Conservation (phyloP, 2,329 filamentous ascomycete genomes). For the Emericellopsis atlantica region DNA sequence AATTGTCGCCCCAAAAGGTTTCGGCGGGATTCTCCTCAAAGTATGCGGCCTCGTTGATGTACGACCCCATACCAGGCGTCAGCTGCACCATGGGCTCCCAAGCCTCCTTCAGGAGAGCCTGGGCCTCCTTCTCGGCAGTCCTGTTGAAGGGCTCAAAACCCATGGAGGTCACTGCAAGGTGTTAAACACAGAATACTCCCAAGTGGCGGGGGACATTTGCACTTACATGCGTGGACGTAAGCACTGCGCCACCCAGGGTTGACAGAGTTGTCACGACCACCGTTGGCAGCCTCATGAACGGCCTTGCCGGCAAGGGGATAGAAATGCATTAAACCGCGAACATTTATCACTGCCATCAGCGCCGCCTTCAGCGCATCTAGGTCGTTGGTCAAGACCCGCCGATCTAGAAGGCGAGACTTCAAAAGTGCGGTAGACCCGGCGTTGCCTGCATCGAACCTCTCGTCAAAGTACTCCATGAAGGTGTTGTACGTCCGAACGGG, state of each 20-base stretch:
- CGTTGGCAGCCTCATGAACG: conserved; percentile 25
- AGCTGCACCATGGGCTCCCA: conserved; percentile 24
- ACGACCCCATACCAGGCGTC: conserved; percentile 26
- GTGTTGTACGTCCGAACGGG: conserved; percentile 20
- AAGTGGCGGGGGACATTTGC: neutral
- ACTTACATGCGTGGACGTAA: conserved; percentile 26
- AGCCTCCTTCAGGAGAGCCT: conserved; percentile 10
- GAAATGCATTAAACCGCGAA: conserved; percentile 14
- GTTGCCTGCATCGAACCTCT: conserved; percentile 18
- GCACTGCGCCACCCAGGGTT: conserved; percentile 38
- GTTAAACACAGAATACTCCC: too few species aligned
- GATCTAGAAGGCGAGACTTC: conserved; percentile 30
- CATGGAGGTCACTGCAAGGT: neutral
- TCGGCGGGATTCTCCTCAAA: conserved; percentile 23
- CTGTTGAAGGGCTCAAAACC: conserved; percentile 9
- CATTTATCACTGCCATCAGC: conserved; percentile 18
- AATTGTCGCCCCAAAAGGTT: conserved; percentile 32
- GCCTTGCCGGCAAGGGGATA: conserved; percentile 31
- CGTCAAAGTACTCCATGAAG: conserved; percentile 23
- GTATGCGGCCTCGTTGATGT: conserved; percentile 29
- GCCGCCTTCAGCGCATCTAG: conserved; percentile 20
- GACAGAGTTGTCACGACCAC: conserved; percentile 31
- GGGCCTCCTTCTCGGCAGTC: conserved; percentile 10
- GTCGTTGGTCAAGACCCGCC: conserved; percentile 19
- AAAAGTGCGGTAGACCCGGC: conserved; percentile 22